Percentiles rank a stretch among this genome's conserved stretches.
Conservation (phyloP, 768 basidiomycete species). For the Clitopilus passeckerianus region DNA sequence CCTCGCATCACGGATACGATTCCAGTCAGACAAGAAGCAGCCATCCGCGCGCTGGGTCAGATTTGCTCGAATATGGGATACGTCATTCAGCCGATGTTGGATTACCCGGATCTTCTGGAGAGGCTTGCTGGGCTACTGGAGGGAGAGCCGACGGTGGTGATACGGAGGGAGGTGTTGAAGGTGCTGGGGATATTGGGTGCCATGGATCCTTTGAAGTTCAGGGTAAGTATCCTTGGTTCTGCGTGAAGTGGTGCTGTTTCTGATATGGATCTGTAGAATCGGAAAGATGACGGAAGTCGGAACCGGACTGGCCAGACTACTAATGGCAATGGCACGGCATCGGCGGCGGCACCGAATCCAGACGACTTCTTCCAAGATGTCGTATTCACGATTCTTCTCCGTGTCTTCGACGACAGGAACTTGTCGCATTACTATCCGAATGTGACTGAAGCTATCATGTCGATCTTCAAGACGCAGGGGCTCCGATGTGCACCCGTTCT, state of each 20-base stretch:
- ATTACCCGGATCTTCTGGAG: slow-evolving; percentile 81
- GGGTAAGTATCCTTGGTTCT: slow-evolving; percentile 39
- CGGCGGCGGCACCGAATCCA: slow-evolving; percentile 53
- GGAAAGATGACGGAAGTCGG: neutral
- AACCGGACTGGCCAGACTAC: neutral
- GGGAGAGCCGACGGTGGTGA: slow-evolving; percentile 65
- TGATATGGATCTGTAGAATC: slow-evolving; percentile 22
- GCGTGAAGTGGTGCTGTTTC: slow-evolving; percentile 25
- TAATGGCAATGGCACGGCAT: slow-evolving; percentile 30
- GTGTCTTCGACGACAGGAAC: slow-evolving; percentile 82
- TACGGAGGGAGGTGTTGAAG: slow-evolving; percentile 83
- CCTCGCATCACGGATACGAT: slow-evolving; percentile 81
- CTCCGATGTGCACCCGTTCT: slow-evolving; percentile 91
- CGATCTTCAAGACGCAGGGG: slow-evolving; percentile 95
- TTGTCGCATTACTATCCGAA: slow-evolving; percentile 81
- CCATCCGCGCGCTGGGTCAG: slow-evolving; percentile 87
- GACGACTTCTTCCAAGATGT: slow-evolving; percentile 97
- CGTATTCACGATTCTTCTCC: slow-evolving; percentile 80
- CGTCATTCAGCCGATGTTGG: slow-evolving; percentile 82
- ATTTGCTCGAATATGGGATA: slow-evolving; percentile 91
- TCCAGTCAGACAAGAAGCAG: slow-evolving; percentile 82
- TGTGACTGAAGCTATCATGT: slow-evolving; percentile 95
- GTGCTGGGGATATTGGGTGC: slow-evolving; percentile 93
- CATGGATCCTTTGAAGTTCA: slow-evolving; percentile 87
- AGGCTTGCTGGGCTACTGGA: slow-evolving; percentile 77